phyloP scores from a whole-genome alignment of 192 early-diverging fungal species.

The Linnemannia hyalina region DNA sequence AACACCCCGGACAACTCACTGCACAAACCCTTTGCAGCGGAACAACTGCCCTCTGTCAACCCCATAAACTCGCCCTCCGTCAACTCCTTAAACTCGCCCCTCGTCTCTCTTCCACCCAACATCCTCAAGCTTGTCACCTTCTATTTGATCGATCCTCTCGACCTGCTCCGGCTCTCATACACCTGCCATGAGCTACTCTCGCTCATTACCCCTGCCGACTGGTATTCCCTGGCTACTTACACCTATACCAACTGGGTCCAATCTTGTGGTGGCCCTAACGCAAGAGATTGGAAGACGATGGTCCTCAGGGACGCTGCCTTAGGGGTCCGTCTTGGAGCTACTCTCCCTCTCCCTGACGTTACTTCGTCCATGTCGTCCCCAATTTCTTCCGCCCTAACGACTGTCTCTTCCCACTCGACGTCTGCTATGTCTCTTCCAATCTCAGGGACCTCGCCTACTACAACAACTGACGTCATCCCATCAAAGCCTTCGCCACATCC shows the following conservation, averaged over 20 bases:
- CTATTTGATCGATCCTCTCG: background rate
- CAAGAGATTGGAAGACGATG: slow-evolving; percentile 13
- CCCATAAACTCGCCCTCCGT: background rate
- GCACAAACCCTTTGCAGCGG: background rate
- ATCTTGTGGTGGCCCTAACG: background rate
- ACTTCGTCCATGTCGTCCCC: too few species aligned
- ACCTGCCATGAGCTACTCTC: background rate
- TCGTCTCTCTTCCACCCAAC: background rate
- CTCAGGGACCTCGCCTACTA: background rate
- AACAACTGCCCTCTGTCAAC: background rate
- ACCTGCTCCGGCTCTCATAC: background rate
- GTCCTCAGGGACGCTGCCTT: background rate
- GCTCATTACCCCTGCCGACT: background rate
- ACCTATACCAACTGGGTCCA: background rate
- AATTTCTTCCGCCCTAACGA: too few species aligned
- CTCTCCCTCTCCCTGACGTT: background rate
- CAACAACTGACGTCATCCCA: background rate
- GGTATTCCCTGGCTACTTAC: background rate
- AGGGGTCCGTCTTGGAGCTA: background rate
- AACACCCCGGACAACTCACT: background rate
- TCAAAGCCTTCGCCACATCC: background rate
- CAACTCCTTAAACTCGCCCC: background rate
- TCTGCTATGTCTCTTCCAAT: too few species aligned
- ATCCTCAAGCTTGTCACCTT: background rate
- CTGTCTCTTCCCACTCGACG: background rate